Evolutionary conservation across 768 basidiomycete genomes (phyloP), one percentile per base, ranked within the genome.

Genomic region (Phaffia tasmanica): DNA sequence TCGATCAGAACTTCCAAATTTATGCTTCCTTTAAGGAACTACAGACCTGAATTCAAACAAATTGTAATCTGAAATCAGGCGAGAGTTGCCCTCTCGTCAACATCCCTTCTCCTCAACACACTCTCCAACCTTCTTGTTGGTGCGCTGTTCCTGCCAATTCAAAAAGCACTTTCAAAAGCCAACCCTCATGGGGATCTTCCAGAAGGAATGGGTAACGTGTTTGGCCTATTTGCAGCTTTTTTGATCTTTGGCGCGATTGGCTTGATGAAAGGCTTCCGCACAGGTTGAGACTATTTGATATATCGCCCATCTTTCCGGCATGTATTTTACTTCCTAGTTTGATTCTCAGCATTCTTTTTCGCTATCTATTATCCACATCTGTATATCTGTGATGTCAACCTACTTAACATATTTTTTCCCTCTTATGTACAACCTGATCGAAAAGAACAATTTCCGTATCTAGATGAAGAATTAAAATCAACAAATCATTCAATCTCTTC

Each of bases 91-190:
- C 78, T 89, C 15, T 88, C 88, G 0, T 86, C 88, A 1, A 79
- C 88, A 11, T 84, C 83, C 0, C 78, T 91, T 27, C 86, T 86
- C 14, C 70, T 85, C 16, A 88, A 86, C 72, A 91, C 92, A 92
- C 81, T 84, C 53, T 78, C 82, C 32, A 95, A 94, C 75, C 93
- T 95, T 72, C 53, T 85, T 67, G 86, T 98, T 27, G 89, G 89
- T 14, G 78, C 95, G 4, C 74, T 83, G 27, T 98, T 98, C 77
- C 79, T 97, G 25, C 92, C 90, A 0, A 76, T 95, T 49, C 84
- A 89, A 63, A 84, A 89, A 75, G 71, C 82, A 23, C 80, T 98
- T 54, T 81, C 81, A 81, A 2, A 84, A 83, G 0, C 48, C 32
- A 15, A 70, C 67, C 4, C 56, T 63, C n/a, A 72, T 7, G 79